Percentiles rank a stretch among this genome's conserved stretches.
These are phyloP conservation scores for Batrachochytrium dendrobatidis DNA, from an alignment of 371 early-diverging fungal species.

Conservation along the genomic window DNA sequence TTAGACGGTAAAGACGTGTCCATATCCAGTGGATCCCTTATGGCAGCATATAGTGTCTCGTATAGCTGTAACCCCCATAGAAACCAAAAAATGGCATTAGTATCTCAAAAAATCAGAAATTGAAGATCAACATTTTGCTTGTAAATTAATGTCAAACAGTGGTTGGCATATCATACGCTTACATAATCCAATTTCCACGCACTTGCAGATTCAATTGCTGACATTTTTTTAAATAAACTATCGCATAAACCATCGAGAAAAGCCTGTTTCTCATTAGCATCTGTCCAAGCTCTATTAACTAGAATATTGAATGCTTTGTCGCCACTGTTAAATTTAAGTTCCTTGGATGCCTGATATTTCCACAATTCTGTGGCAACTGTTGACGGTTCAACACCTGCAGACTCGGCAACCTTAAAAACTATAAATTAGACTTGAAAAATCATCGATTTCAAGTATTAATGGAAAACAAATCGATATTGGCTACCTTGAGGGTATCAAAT, in stretches of 20 bases:
- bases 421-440: neutral
- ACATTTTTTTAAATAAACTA: conserved; percentile 10
- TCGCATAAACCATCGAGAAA: conserved; percentile 13
- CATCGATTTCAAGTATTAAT: too few species aligned
- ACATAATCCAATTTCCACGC: conserved; percentile 23
- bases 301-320: conserved; percentile 23
- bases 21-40: too few species aligned
- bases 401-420: conserved; percentile 9
- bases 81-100: too few species aligned
- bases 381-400: conserved; percentile 1
- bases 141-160: too few species aligned
- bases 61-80: conserved; percentile 23
- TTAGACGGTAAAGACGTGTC: too few species aligned
- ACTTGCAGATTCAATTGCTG: conserved; percentile 15
- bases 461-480: neutral
- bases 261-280: neutral
- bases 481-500: conserved; percentile 17
- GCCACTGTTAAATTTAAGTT: neutral
- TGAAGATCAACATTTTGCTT: too few species aligned
- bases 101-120: too few species aligned
- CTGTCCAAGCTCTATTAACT: conserved; percentile 2
- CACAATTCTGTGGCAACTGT: neutral
- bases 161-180: too few species aligned
- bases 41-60: conserved; percentile 20
- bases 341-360: conserved; percentile 8